Evolutionary conservation across 139 green algal species (phyloP).

Genomic region (Closterium sp.): DNA sequence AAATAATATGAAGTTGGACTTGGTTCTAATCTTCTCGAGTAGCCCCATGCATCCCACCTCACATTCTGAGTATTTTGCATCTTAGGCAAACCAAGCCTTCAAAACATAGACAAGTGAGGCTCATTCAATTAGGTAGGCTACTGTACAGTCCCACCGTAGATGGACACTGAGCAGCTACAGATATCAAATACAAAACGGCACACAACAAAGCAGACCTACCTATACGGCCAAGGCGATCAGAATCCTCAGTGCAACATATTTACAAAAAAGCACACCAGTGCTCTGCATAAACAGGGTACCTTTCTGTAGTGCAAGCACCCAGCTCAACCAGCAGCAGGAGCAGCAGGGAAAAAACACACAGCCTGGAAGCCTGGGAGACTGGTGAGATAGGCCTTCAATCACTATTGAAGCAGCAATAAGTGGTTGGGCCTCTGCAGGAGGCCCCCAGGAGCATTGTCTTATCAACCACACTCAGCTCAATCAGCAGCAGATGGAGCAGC

Average conservation of each 20-base stretch:
- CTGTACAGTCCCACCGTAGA: too few relatives aligned
- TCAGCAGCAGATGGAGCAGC: not conserved
- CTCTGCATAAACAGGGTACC: not conserved
- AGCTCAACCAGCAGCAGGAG: not conserved
- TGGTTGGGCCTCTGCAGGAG: not conserved
- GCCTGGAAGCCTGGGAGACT: too few relatives aligned
- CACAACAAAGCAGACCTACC: not conserved
- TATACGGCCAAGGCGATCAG: not conserved
- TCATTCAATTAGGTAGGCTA: too few relatives aligned
- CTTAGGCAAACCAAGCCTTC: too few relatives aligned
- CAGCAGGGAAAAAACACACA: not conserved
- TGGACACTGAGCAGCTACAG: not conserved
- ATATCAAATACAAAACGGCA: not conserved
- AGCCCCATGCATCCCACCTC: too few relatives aligned
- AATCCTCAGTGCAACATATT: not conserved
- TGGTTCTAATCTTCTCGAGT: too few relatives aligned
- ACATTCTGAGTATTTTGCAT: too few relatives aligned
- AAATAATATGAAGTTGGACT: too few relatives aligned
- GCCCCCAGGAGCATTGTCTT: not conserved
- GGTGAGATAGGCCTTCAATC: too few relatives aligned
- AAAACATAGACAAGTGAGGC: too few relatives aligned
- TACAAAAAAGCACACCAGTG: not conserved
- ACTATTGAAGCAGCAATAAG: not conserved
- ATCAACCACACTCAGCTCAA: not conserved
- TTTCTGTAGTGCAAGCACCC: too few relatives aligned